Conservation (phyloP, 2,329 filamentous ascomycete species). For the Exophiala sp. region DNA sequence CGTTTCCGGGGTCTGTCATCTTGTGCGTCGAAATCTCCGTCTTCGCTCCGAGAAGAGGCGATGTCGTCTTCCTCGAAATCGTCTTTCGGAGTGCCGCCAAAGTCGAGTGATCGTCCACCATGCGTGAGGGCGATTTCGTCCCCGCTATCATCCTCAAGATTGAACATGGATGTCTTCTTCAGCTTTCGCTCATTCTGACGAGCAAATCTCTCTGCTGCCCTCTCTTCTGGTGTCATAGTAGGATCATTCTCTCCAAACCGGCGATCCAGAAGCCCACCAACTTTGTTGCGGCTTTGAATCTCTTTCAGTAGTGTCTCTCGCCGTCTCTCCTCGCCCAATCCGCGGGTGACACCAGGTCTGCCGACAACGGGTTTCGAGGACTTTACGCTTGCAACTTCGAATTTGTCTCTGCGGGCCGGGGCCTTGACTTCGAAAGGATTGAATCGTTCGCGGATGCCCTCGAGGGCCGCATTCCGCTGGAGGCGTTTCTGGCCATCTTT, state of each 20-base stretch:
- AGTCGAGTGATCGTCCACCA: slow-evolving; percentile 65
- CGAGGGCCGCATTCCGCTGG: slow-evolving; percentile 69
- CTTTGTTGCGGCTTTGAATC: slow-evolving; percentile 81
- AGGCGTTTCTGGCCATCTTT: slow-evolving; percentile 68
- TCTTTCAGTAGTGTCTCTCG: slow-evolving; percentile 80
- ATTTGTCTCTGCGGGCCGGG: slow-evolving; percentile 70
- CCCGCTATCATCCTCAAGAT: slow-evolving; percentile 76
- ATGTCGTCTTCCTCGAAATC: slow-evolving; percentile 73
- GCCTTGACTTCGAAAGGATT: slow-evolving; percentile 96
- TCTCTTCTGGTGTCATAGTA: slow-evolving; percentile 86
- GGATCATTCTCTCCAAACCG: slow-evolving; percentile 95
- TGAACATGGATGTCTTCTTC: slow-evolving; percentile 75
- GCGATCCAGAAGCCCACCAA: slow-evolving; percentile 85
- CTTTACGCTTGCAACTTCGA: slow-evolving; percentile 69
- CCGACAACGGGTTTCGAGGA: slow-evolving; percentile 55
- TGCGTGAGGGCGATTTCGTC: slow-evolving; percentile 71
- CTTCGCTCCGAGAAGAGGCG: slow-evolving; percentile 5
- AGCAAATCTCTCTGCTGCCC: slow-evolving; percentile 84
- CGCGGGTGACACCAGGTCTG: slow-evolving; percentile 77
- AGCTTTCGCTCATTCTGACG: slow-evolving; percentile 74
- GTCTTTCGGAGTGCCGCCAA: slow-evolving; percentile 54
- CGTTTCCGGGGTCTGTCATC: slow-evolving; percentile 36
- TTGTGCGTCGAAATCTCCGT: slow-evolving; percentile 45
- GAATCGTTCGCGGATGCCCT: slow-evolving; percentile 87
- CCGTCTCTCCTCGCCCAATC: slow-evolving; percentile 77